Conservation (phyloP, 148 eudicot species). For the Gaultheria prostrata region DNA sequence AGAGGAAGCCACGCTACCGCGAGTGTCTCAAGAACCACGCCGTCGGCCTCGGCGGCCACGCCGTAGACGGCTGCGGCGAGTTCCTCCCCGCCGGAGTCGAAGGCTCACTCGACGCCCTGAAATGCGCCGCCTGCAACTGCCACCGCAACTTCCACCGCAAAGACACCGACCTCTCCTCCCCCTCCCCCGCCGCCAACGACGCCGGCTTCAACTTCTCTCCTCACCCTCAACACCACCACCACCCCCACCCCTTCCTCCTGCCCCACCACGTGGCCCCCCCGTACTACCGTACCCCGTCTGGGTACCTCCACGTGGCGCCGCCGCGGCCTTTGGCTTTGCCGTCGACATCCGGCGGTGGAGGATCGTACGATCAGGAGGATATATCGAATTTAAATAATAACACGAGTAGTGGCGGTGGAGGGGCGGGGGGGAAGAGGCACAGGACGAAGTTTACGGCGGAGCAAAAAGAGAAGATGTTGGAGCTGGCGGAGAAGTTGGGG, state of each 20-base stretch:
- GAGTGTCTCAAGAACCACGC: conserved; percentile 94
- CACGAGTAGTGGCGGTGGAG: conserved; percentile 14
- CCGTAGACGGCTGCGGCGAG: conserved; percentile 92
- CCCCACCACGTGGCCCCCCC: conserved; percentile 38
- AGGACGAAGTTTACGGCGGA: conserved; percentile 70
- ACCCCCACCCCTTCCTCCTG: conserved; percentile 24
- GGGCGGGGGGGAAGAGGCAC: conserved; percentile 48
- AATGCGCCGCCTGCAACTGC: conserved; percentile 93
- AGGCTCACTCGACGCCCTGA: conserved; percentile 65
- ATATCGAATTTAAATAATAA: conserved; percentile 20
- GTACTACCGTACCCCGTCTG: conserved; percentile 36
- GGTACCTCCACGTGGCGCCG: conserved; percentile 45
- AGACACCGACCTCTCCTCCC: conserved; percentile 27
- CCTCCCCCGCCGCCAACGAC: conserved; percentile 10
- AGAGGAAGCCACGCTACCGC: conserved; percentile 38
- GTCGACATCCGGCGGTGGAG: conserved; percentile 31
- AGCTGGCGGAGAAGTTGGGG: conserved; percentile 59
- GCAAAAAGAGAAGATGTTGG: conserved; percentile 81
- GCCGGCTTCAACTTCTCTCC: conserved; percentile 24
- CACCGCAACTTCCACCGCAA: conserved; percentile 99
- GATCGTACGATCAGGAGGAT: conserved; percentile 35
- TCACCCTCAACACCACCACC: conserved; percentile 30
- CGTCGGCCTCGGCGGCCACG: conserved; percentile 67
- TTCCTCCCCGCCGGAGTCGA: conserved; percentile 69
- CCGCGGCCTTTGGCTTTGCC: conserved; percentile 53